Conservation (phyloP, 768 basidiomycete species). For the Porphyrellus cyaneotinctus region DNA sequence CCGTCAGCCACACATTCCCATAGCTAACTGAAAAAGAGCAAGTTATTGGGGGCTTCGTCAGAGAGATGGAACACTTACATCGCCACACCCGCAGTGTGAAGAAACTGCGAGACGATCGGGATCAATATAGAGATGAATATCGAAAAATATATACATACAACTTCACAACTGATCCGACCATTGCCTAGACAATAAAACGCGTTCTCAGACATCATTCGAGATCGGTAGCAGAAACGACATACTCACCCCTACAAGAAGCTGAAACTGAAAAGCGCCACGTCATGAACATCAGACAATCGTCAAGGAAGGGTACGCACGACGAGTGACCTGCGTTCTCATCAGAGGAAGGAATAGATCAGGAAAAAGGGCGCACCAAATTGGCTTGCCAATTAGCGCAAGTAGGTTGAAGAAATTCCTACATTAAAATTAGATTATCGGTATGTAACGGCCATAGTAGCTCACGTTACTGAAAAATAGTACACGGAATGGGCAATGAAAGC, state of each 20-base stretch:
- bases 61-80: slow-evolving; percentile 37
- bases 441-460: slow-evolving; percentile 18
- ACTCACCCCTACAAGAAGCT: slow-evolving; percentile 39
- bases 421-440: slow-evolving; percentile 1
- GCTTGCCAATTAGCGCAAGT: slow-evolving; percentile 34
- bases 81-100: slow-evolving; percentile 62
- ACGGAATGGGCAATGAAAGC: slow-evolving; percentile 47
- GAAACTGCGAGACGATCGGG: slow-evolving; percentile 32
- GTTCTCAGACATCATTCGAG: slow-evolving; percentile 2
- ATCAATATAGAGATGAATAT: not conserved
- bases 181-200: slow-evolving; percentile 32
- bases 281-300: not conserved
- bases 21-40: slow-evolving; percentile 46
- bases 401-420: slow-evolving; percentile 41
- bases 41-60: not conserved
- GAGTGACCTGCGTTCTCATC: slow-evolving; percentile 40
- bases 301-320: slow-evolving; percentile 35
- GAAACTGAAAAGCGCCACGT: slow-evolving; percentile 32
- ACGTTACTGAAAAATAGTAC: slow-evolving; percentile 56
- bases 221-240: not conserved
- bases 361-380: slow-evolving; percentile 40
- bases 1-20: slow-evolving; percentile 44
- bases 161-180: slow-evolving; percentile 57
- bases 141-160: slow-evolving; percentile 34
- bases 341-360: slow-evolving; percentile 2